Evolutionary conservation across 345 rosid genomes (phyloP).

Genomic region (Boechera retrofracta): DNA sequence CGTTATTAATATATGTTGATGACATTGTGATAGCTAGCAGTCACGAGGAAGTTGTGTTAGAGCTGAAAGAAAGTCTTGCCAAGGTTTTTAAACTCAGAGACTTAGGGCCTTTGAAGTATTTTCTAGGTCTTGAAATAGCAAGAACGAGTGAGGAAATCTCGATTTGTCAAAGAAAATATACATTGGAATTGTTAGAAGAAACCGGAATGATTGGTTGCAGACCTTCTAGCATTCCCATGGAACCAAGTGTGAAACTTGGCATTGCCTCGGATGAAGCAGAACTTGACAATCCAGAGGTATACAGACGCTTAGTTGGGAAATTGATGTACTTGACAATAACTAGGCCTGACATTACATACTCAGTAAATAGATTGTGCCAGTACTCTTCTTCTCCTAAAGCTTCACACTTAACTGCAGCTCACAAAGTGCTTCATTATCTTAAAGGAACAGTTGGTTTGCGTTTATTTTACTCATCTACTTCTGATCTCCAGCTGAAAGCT

Average conservation of each 20-base stretch:
- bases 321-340: not conserved
- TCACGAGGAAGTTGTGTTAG: too few relatives aligned
- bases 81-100: not conserved
- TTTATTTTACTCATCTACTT: too few relatives aligned
- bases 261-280: too few relatives aligned
- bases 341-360: not conserved
- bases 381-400: not conserved
- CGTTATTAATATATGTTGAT: too few relatives aligned
- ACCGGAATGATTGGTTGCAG: not conserved
- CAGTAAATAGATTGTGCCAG: not conserved
- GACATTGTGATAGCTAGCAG: too few relatives aligned
- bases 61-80: too few relatives aligned
- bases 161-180: not conserved
- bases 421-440: not conserved
- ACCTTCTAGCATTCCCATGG: not conserved
- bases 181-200: not conserved
- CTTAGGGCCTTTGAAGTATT: not conserved
- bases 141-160: not conserved
- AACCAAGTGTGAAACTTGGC: not conserved
- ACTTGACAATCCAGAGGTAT: not conserved
- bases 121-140: not conserved
- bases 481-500: not conserved
- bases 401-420: not conserved
- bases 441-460: not conserved
- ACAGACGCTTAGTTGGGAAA: not conserved